Evolutionary conservation across 345 rosid species (phyloP), one percentile per base, ranked within the genome.

Genomic region (Cochlearia excelsa): DNA sequence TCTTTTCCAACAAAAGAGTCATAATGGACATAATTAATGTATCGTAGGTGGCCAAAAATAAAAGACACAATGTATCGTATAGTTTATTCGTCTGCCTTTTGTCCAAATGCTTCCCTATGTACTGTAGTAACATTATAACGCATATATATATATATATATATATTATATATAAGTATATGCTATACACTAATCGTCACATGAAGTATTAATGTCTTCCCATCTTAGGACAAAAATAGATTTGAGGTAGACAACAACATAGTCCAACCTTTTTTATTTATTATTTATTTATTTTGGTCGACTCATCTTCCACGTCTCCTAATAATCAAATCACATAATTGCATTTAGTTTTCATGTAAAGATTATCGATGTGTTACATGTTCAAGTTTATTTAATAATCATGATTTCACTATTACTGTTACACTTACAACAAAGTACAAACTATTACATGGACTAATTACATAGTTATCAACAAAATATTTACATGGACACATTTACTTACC

Each of bases 181-280:
- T 46, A 8, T 30, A 61, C 50, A 54, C 61, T 46, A 61, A 54
- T 55, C 39, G 63, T 56, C 64, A 69, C 58, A 69, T 62, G 74
- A 69, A 56, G 65, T 63, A 51, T 63, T 51, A 63, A 57, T 63
- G 69, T 70, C 65, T 55, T 70, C 74, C 55, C 55, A 63, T 70
- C 55, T 60, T 38, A 57, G 26, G 61, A 64, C 69, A 16, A 16
- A 16, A 16, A 16, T 16, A 16, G 23, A 16, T 16, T 16, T 16
- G 23, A 16, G 23, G 23, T 16, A 16, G 23, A 16, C 23, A 16
- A 70, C 57, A 70, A 44, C 69, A 63, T 51, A 51, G 65, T 70
- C 55, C 69, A 37, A 70, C 54, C 51, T 38, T 57, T 29, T n/a
- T 48, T 63, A 57, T 40, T 10, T 26, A n/a, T 30, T 56, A 16